Evolutionary conservation across 805 yeast genomes (phyloP).

Genomic region (Saturnispora quitensis): DNA sequence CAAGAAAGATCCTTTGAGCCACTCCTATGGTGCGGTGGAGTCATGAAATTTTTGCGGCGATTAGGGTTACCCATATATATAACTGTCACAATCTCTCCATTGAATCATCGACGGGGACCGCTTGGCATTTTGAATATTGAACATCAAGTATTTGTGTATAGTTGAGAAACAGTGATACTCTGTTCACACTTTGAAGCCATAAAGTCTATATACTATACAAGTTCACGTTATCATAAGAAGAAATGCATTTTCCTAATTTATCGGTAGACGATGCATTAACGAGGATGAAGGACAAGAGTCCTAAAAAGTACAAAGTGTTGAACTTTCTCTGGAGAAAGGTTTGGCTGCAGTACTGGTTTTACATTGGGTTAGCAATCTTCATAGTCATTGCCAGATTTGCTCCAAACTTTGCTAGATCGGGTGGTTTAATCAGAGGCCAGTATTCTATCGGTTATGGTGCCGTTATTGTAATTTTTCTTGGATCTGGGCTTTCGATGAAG

Average conservation of each 20-base stretch:
- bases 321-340: conserved; percentile 10
- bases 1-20: neutral
- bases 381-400: conserved; percentile 68
- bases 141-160: neutral
- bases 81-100: neutral
- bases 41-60: neutral
- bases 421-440: conserved; percentile 66
- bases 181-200: neutral
- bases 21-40: neutral
- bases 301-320: conserved; percentile 3
- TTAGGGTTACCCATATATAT: neutral
- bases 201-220: neutral
- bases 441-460: conserved; percentile 79
- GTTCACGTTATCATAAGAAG: neutral
- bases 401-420: conserved; percentile 77
- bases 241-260: conserved; percentile 1
- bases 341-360: conserved; percentile 62
- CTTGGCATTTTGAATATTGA: neutral
- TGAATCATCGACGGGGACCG: neutral
- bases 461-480: conserved; percentile 74
- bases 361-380: conserved; percentile 59
- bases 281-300: conserved; percentile 9
- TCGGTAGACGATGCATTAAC: conserved; percentile 7
- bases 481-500: conserved; percentile 73
- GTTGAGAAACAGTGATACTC: neutral